Percentiles rank a stretch among this genome's conserved stretches.
Evolutionary conservation across 306 rosid species (phyloP).

Genomic region (Medicago arabica): DNA sequence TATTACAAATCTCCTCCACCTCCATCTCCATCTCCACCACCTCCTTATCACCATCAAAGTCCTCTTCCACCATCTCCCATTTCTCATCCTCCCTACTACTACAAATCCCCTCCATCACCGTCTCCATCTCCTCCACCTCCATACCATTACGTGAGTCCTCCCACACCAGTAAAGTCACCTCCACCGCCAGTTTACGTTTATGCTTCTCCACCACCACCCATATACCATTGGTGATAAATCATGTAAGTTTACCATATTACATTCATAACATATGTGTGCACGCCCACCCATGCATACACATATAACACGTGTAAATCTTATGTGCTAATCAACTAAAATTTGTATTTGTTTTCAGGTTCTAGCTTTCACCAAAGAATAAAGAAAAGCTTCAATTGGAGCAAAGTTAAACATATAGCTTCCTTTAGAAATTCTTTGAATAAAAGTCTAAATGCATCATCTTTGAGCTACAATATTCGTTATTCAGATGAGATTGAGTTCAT

Average conservation of each 20-base stretch:
- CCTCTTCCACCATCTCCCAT: slow-evolving; percentile 59
- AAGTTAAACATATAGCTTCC: slow-evolving; percentile 55
- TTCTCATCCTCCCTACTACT: slow-evolving; percentile 54
- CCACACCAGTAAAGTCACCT: slow-evolving; percentile 50
- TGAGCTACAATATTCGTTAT: slow-evolving; percentile 33
- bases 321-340: no score
- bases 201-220: slow-evolving; percentile 72
- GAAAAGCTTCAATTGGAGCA: slow-evolving; percentile 54
- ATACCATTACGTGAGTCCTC: slow-evolving; percentile 63
- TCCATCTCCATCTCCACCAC: slow-evolving; percentile 49
- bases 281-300: no score
- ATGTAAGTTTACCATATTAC: slow-evolving; percentile 53
- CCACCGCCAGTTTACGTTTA: slow-evolving; percentile 64
- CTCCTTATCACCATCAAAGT: slow-evolving; percentile 53
- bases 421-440: slow-evolving; percentile 56
- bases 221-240: slow-evolving; percentile 43
- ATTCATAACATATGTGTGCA: no score
- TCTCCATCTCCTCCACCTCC: slow-evolving; percentile 62
- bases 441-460: slow-evolving; percentile 45
- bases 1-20: slow-evolving; percentile 55
- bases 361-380: slow-evolving; percentile 68
- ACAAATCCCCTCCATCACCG: slow-evolving; percentile 72
- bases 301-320: no score
- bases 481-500: slow-evolving; percentile 50
- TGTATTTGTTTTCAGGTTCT: slow-evolving; percentile 54